Base-by-base conservation (phyloP, 768 basidiomycete genomes). In the Pholiota molesta region DNA sequence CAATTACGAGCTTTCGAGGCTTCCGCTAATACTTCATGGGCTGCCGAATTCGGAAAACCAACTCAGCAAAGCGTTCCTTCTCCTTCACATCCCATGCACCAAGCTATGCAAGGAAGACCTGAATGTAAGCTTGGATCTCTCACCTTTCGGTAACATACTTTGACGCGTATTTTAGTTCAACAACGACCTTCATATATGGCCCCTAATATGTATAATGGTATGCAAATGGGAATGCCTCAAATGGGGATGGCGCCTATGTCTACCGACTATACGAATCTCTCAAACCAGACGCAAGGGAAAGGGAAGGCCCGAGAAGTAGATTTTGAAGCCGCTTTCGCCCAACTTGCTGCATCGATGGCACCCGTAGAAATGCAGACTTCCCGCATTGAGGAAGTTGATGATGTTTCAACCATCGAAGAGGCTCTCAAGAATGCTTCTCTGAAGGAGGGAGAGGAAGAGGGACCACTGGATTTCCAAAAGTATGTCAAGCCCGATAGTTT, bases 241-340 rank as follows among this genome's bases (percentile, higher is more conserved):
- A 78, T 79, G 60, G 71, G 71, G 28, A 65, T 69, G 62, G 70
- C 40, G 3, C 28, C 16, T 21, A 42, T 58, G 7, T 21, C 52
- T 33, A 40, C 42, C n/a, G 40, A 54, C 2, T 47, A 72, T 65
- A 33, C 71, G 17, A 66, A 67, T n/a, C 14, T 42, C n/a, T 35
- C 67, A 21, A 69, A 59, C 29, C 45, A 66, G n/a, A 52, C 66
- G 54, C 86, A 88, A 67, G 91, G 87, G 14, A 98, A 97, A 72
- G 92, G 90, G 1, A 95, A 94, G 71, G 85, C 80, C 17, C 81
- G 84, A 59, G 90, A 93, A 56, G 85, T 83, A 4, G 92, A 92
- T 72, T 92, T 94, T 60, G 92, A 94, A 66, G 89, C 89, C n/a
- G 92, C 92, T 10, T 94, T 94, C 74, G 88, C 86, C 11, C 83